phyloP scores from a whole-genome alignment of 768 basidiomycete species.

The Tulasnella sp. region DNA sequence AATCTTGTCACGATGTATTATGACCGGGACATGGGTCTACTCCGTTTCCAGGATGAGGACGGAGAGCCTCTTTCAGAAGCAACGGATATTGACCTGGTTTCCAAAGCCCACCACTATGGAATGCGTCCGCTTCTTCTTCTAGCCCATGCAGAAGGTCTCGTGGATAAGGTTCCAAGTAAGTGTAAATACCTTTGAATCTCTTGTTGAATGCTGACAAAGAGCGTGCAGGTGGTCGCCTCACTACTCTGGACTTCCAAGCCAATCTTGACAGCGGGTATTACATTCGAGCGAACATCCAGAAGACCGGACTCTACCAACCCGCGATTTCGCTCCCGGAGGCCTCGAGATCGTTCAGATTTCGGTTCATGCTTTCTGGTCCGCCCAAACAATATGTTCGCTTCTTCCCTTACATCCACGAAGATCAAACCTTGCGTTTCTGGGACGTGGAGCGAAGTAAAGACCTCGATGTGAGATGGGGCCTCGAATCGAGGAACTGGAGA shows the following conservation, averaged over 20 bases:
- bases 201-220: background rate
- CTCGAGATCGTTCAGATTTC: background rate
- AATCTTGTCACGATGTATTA: background rate
- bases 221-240: background rate
- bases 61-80: background rate
- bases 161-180: background rate
- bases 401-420: background rate
- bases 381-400: background rate
- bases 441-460: background rate
- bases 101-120: background rate
- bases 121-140: background rate
- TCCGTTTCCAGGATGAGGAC: background rate
- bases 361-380: background rate
- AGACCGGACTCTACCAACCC: background rate
- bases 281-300: background rate
- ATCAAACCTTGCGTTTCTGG: background rate
- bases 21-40: background rate
- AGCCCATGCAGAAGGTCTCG: background rate
- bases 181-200: background rate
- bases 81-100: background rate
- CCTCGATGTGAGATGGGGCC: background rate
- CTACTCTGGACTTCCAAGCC: background rate
- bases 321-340: background rate
- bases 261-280: background rate
- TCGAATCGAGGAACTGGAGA: background rate